Evolutionary conservation across 176 grass and related monocot genomes (phyloP).

Genomic region (Coix lacrymajobi): DNA sequence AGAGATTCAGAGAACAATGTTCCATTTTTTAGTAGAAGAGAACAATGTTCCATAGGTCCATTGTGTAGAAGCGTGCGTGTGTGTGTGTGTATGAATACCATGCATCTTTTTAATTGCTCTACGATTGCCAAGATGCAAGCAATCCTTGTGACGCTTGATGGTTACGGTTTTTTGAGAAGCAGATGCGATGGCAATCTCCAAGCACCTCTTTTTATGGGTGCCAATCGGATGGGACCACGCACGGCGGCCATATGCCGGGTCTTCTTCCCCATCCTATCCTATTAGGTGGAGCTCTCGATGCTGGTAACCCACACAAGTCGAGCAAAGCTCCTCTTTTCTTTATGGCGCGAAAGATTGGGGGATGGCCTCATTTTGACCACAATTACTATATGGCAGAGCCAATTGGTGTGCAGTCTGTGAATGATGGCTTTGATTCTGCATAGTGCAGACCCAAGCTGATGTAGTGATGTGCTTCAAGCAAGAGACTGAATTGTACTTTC

Average conservation of each 20-base stretch:
- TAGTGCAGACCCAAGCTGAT: not conserved
- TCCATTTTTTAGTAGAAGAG: too few species aligned
- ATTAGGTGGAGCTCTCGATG: slow-evolving; percentile 48
- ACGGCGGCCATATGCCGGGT: slow-evolving; percentile 12
- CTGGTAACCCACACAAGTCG: slow-evolving; percentile 20
- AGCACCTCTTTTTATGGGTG: slow-evolving; percentile 21
- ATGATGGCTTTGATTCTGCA: not conserved
- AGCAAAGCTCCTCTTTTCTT: slow-evolving; percentile 27
- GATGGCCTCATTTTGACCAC: slow-evolving; percentile 21
- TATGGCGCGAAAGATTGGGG: slow-evolving; percentile 12
- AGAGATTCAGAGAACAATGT: slow-evolving; percentile 5
- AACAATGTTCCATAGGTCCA: slow-evolving; percentile 25
- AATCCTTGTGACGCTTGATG: slow-evolving; percentile 5
- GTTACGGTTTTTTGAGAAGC: not conserved
- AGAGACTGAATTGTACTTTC: not conserved
- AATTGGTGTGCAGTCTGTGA: not conserved
- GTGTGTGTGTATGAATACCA: not conserved
- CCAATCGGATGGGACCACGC: slow-evolving; percentile 34
- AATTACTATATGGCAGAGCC: slow-evolving; percentile 19
- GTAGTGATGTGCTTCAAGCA: not conserved
- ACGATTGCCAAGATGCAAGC: slow-evolving; percentile 6
- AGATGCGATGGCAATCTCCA: slow-evolving; percentile 27
- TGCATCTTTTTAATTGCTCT: not conserved
- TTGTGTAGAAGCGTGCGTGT: not conserved
- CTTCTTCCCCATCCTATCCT: slow-evolving; percentile 6